phyloP scores from a whole-genome alignment of 192 early-diverging fungal genomes.

The Coemansia sp. region DNA sequence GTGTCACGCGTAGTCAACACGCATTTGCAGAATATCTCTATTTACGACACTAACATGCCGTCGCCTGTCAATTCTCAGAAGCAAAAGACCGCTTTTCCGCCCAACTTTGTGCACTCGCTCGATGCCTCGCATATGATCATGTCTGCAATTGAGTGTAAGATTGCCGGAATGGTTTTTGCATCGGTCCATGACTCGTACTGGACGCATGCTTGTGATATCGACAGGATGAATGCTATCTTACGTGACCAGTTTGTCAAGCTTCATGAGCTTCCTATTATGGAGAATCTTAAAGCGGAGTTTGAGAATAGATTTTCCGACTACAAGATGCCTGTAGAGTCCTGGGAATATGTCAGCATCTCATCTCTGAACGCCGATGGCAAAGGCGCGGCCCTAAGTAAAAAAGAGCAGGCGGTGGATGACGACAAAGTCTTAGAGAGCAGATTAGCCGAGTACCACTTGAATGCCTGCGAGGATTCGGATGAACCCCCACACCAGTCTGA shows the following conservation, averaged over 20 bases:
- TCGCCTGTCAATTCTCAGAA: slow-evolving; percentile 87
- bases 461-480: slow-evolving; percentile 9
- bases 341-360: slow-evolving; percentile 54
- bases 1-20: slow-evolving; percentile 71
- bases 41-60: slow-evolving; percentile 67
- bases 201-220: slow-evolving; percentile 92
- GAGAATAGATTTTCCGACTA: slow-evolving; percentile 74
- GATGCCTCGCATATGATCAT: slow-evolving; percentile 98
- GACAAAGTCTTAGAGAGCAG: slow-evolving; percentile 26
- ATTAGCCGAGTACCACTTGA: slow-evolving; percentile 28
- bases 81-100: slow-evolving; percentile 95
- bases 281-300: slow-evolving; percentile 79
- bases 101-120: slow-evolving; percentile 97
- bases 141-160: slow-evolving; percentile 83
- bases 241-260: slow-evolving; percentile 88
- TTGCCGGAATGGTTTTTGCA: slow-evolving; percentile 80
- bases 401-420: neutral
- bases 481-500: neutral
- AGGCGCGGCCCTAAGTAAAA: slow-evolving; percentile 5
- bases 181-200: slow-evolving; percentile 98
- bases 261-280: slow-evolving; percentile 84
- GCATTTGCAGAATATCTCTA: slow-evolving; percentile 72
- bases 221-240: slow-evolving; percentile 79
- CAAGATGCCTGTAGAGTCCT: slow-evolving; percentile 59
- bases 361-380: slow-evolving; percentile 10